phyloP scores from a whole-genome alignment of 176 grass and related monocot species.

The Alloteropsis semialata region DNA sequence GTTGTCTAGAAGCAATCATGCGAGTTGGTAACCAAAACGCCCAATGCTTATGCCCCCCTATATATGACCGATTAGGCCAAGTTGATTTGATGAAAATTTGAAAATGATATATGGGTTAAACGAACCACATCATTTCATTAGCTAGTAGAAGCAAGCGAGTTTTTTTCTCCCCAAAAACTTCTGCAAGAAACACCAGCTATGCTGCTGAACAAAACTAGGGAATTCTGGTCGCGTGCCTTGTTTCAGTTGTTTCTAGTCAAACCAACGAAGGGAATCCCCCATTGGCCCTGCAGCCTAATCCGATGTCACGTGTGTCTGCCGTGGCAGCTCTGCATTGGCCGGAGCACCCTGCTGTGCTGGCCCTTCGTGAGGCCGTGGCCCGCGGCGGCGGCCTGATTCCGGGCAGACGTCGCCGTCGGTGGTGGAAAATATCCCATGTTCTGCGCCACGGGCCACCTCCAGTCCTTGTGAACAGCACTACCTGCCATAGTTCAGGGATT shows the following conservation, averaged over 20 bases:
- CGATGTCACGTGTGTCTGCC: neutral
- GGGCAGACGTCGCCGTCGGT: constrained; percentile 14
- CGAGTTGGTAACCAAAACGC: neutral
- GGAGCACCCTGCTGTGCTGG: too few relatives aligned
- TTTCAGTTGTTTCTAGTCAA: too few relatives aligned
- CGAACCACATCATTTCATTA: too few relatives aligned
- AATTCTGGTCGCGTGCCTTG: too few relatives aligned
- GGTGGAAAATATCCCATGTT: neutral
- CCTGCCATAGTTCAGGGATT: too few relatives aligned
- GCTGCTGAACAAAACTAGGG: neutral
- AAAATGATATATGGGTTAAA: neutral
- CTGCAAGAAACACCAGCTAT: neutral
- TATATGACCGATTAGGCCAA: neutral
- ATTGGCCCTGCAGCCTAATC: too few relatives aligned
- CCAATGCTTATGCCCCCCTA: neutral
- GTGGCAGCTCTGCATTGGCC: too few relatives aligned
- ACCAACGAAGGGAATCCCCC: neutral
- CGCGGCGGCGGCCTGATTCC: too few relatives aligned
- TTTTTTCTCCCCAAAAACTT: neutral
- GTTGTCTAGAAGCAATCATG: neutral
- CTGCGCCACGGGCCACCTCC: neutral
- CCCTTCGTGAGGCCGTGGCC: too few relatives aligned
- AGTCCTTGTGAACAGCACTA: too few relatives aligned
- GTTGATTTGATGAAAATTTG: neutral
- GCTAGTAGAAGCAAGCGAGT: too few relatives aligned